Conservation (phyloP, 805 yeast genomes). For the Wickerhamomyces silvicola region DNA sequence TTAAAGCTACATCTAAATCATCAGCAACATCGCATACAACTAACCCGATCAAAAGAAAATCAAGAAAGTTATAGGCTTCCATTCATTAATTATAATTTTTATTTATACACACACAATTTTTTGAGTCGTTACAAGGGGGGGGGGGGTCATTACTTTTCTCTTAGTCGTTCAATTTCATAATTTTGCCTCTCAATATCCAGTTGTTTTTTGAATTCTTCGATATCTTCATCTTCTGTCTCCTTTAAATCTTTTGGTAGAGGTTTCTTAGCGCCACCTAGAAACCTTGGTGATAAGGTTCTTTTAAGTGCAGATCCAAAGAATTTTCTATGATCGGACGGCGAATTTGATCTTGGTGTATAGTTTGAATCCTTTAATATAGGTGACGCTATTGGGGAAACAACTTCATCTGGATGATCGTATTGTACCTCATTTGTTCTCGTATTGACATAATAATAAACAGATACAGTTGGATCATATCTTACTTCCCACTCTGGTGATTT, state of each 20-base stretch:
- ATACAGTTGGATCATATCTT: constrained; percentile 23
- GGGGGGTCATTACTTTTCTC: too few relatives aligned
- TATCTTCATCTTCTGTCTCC: constrained; percentile 13
- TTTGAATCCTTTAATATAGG: constrained; percentile 7
- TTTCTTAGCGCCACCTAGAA: too few relatives aligned
- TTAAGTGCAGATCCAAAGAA: constrained; percentile 11
- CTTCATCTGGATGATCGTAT: constrained; percentile 36
- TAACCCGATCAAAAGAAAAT: constrained; percentile 1
- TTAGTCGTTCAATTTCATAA: constrained; percentile 16
- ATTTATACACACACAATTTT: neutral
- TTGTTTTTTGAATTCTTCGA: constrained; percentile 17
- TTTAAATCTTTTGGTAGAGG: constrained; percentile 1
- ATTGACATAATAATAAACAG: constrained; percentile 29
- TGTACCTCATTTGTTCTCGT: constrained; percentile 23
- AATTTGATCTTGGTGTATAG: too few relatives aligned
- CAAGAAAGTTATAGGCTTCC: constrained; percentile 3
- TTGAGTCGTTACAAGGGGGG: neutral
- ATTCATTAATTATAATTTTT: neutral
- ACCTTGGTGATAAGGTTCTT: constrained; percentile 18
- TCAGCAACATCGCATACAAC: neutral
- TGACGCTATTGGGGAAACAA: constrained; percentile 14
- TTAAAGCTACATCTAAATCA: constrained; percentile 4
- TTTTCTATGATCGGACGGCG: constrained; percentile 10
- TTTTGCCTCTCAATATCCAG: constrained; percentile 16
- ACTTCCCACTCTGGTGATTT: constrained; percentile 18